Evolutionary conservation across 2,329 filamentous ascomycete species (phyloP), one percentile per base, ranked within the genome.

Genomic region (Xylariaceae sp.): DNA sequence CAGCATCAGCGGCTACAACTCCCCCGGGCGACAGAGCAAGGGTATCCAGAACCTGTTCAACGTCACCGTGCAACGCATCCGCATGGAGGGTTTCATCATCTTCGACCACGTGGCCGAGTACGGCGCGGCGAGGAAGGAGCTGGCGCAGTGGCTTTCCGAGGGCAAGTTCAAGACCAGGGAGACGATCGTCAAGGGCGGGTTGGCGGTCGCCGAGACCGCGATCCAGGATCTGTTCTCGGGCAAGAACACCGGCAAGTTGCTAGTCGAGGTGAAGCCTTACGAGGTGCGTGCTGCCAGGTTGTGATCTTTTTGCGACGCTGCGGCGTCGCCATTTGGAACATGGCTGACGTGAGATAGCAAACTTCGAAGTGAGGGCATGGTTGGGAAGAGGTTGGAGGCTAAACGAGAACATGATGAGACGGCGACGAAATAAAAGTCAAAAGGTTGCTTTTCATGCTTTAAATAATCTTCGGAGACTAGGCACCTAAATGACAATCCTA

Each of bases 141-240:
- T 92, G 14, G 80, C 80, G 1, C 72, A 82, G 60, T 92, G 89
- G 89, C 69, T 91, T n/a, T 75, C 77, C 1, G 84, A 90, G 69
- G 89, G 89, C 48, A 90, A 87, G 75, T 72, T 93, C 60, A 85
- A 89, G 80, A 76, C 85, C 54, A 86, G 87, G 70, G 88, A 91
- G 73, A 87, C 86, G 2, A 81, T 93, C 54, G 73, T 91, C 58
- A 81, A 81, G 64, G 89, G 89, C n/a, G 89, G 89, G 0, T 73
- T 92, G 12, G 74, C 77, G 55, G 79, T 79, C 37, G 87, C 88
- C 1, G 86, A 89, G 54, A 74, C 83, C 61, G 86, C 81, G 0
- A 76, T 92, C 50, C 72, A 84, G 12, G 80, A 84, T 57, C 72
- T 93, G 53, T 92, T 87, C 69, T 77, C 83, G 47, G 89, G 89